Conservation (phyloP, 768 basidiomycete genomes). For the Boletus subparvulus region DNA sequence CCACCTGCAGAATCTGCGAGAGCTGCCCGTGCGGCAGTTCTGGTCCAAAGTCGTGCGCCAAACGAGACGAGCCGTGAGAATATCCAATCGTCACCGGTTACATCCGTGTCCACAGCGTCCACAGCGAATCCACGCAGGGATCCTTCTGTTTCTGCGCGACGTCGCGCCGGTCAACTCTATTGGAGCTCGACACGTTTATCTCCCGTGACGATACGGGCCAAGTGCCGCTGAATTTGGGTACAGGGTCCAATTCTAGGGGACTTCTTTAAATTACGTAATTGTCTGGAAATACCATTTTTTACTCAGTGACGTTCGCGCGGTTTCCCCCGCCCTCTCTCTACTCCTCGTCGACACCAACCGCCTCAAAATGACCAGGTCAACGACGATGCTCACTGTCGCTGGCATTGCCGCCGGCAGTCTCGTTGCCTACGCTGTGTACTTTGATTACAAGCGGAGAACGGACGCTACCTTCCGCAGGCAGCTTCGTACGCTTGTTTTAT, state of each 20-base stretch:
- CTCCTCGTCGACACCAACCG: not conserved
- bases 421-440: conserved; percentile 86
- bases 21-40: conserved; percentile 22
- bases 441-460: conserved; percentile 92
- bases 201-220: not conserved
- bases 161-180: no score
- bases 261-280: conserved; percentile 28
- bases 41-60: conserved; percentile 17
- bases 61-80: conserved; percentile 24
- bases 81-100: conserved; percentile 6
- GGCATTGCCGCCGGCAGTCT: conserved; percentile 51
- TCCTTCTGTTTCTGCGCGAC: no score
- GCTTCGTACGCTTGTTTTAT: conserved; percentile 59
- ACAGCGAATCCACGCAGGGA: no score
- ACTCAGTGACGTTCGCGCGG: conserved; percentile 5
- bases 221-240: not conserved
- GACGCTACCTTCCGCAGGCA: conserved; percentile 85
- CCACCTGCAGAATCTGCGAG: conserved; percentile 20
- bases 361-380: conserved; percentile 31
- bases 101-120: conserved; percentile 8
- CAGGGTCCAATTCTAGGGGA: not conserved
- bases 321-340: conserved; percentile 17
- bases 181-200: no score
- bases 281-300: conserved; percentile 3
- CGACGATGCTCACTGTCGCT: conserved; percentile 42